Evolutionary conservation across 2,329 filamentous ascomycete genomes (phyloP).

Genomic region (Cladosporium sp.): DNA sequence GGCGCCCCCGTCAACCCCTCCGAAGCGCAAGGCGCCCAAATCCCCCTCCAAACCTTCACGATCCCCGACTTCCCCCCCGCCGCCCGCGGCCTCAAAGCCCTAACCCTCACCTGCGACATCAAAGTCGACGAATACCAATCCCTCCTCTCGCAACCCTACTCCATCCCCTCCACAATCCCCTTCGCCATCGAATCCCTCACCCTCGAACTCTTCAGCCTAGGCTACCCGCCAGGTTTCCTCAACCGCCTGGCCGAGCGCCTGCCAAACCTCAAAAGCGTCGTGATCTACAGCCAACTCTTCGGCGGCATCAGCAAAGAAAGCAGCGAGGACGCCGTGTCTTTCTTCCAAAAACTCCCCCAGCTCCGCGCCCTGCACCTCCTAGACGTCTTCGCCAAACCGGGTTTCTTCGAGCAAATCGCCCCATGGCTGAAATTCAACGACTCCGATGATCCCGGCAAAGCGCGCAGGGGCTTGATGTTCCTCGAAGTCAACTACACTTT

Average conservation of each 20-base stretch:
- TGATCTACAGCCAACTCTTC: slow-evolving; percentile 44
- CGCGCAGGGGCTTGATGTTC: slow-evolving; percentile 36
- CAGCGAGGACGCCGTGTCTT: slow-evolving; percentile 36
- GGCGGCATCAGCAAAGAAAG: slow-evolving; percentile 38
- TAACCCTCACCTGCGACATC: slow-evolving; percentile 48
- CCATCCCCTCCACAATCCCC: slow-evolving; percentile 35
- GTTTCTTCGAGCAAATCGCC: slow-evolving; percentile 35
- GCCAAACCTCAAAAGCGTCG: slow-evolving; percentile 39
- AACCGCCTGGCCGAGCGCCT: slow-evolving; percentile 35
- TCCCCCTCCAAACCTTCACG: slow-evolving; percentile 42
- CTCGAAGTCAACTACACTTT: slow-evolving; percentile 46
- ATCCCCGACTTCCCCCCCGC: slow-evolving; percentile 42
- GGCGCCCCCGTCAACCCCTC: slow-evolving; percentile 35
- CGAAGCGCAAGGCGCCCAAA: slow-evolving; percentile 41
- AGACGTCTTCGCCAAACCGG: slow-evolving; percentile 41
- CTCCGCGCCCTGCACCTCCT: slow-evolving; percentile 44
- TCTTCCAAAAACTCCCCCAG: slow-evolving; percentile 34
- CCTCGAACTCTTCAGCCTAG: slow-evolving; percentile 46
- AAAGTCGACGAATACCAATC: slow-evolving; percentile 43
- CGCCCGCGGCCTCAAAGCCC: slow-evolving; percentile 39
- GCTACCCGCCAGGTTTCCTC: slow-evolving; percentile 43
- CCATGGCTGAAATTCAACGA: slow-evolving; percentile 30
- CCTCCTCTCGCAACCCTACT: slow-evolving; percentile 33
- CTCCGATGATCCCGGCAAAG: slow-evolving; percentile 23
- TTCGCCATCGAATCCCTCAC: slow-evolving; percentile 39